Base-by-base conservation (phyloP, 306 rosid species). In the Fragaria iinumae region DNA sequence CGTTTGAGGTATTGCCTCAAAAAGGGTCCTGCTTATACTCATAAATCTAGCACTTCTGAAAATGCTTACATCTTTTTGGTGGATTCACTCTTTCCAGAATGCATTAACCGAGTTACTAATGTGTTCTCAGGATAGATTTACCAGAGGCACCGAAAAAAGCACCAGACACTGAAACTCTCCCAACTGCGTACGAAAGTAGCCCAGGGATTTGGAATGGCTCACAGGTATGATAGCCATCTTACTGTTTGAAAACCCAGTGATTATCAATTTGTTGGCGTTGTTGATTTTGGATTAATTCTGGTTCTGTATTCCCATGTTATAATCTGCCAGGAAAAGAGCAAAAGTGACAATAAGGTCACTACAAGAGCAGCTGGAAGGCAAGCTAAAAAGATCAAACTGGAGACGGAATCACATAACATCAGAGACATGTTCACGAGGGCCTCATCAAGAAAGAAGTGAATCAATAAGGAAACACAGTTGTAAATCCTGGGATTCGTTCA, bases 391-490 rank as follows among this genome's bases (percentile, higher is more conserved):
- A 77, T 86, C 5, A 92, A 90, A 82, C 32, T 80, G 86, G 97
- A 94, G 88, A 83, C 95, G 14, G 86, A 82, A 69, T 92, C 98
- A 34, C 93, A 68, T 67, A 90, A 88, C 91, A 92, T 88, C 76
- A 90, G 71, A 75, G 98, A 88, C 0, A 92, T 94, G 97, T 94
- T 94, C 79, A 39, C 83, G 34, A 92, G 94, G 73, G 96, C 92
- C 34, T 77, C 95, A 39, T 78, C 93, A 56, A 72, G 88, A 77
- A 90, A 82, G 89, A 84, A 72, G 21, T 88, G 76, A 83, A 59
- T 39, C 53, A 21, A 2, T 38, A 72, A 3, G 8, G 11, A 44
- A 44, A 74, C 43, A 23, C 25, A 4, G 10, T 41, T 59, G 69
- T 27, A 59, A 43, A 59, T 41, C 59, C n/a, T 18, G 59, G 45